Conservation (phyloP, 371 early-diverging fungal genomes). For the Chytridium lagenaria region DNA sequence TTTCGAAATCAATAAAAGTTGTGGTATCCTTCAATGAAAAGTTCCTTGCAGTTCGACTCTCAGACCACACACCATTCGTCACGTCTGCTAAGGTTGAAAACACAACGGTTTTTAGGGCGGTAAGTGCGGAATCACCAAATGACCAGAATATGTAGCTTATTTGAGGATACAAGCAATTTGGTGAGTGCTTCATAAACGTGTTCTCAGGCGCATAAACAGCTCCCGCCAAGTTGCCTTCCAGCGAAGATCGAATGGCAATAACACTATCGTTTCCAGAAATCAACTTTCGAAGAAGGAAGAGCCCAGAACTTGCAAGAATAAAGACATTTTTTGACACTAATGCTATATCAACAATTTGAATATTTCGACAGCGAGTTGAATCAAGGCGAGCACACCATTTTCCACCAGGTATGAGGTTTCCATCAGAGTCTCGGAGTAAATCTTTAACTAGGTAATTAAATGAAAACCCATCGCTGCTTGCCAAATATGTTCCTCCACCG, state of each 20-base stretch:
- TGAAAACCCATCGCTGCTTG: background rate
- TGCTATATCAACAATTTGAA: background rate
- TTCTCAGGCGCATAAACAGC: background rate
- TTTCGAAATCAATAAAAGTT: background rate
- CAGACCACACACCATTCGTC: background rate
- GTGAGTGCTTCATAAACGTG: slow-evolving; percentile 1
- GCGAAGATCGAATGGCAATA: background rate
- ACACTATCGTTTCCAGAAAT: background rate
- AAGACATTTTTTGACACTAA: background rate
- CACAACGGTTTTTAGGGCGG: background rate
- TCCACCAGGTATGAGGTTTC: background rate
- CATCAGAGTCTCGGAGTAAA: background rate
- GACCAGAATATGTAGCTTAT: background rate
- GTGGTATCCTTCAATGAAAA: background rate
- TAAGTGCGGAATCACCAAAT: background rate
- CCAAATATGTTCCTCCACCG: background rate
- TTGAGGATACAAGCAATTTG: background rate
- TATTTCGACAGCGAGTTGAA: background rate
- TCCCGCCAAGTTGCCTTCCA: too few relatives aligned
- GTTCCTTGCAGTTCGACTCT: background rate
- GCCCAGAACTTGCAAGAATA: background rate
- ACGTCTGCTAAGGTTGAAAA: background rate
- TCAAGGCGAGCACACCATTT: background rate
- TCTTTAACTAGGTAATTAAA: background rate
- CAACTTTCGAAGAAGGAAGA: background rate